A percentile compares a stretch with the other conserved stretches of the same genome.
Evolutionary conservation across 306 rosid genomes (phyloP).

Genomic region (Datisca glomerata): DNA sequence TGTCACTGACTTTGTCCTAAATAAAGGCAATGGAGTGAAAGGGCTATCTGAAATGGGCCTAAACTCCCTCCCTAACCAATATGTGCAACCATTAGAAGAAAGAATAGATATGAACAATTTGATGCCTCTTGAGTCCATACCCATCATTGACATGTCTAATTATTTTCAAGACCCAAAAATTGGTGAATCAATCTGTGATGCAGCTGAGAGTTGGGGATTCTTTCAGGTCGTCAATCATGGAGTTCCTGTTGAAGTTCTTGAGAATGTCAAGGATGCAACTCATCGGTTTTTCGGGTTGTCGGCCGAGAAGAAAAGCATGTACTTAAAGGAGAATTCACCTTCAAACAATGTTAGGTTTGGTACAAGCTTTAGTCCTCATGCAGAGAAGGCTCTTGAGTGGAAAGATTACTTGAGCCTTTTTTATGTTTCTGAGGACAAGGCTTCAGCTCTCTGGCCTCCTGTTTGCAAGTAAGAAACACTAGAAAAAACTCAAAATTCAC

Average conservation of each 20-base stretch:
- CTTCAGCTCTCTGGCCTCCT: conserved; percentile 37
- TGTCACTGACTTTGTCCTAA: conserved; percentile 15
- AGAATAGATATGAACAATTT: conserved; percentile 2
- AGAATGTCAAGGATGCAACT: conserved; percentile 35
- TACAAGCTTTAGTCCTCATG: conserved; percentile 33
- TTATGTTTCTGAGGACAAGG: conserved; percentile 44
- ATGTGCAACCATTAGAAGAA: conserved; percentile 43
- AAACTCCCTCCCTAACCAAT: conserved; percentile 31
- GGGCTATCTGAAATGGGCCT: conserved; percentile 45
- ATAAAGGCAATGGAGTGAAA: conserved; percentile 43
- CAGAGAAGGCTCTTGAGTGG: conserved; percentile 60
- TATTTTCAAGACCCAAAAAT: conserved; percentile 22
- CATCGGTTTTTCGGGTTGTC: conserved; percentile 29
- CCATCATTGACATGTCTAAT: conserved; percentile 40
- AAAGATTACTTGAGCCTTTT: conserved; percentile 47
- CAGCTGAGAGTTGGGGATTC: conserved; percentile 61
- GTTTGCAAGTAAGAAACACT: conserved; percentile 28
- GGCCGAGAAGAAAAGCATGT: conserved; percentile 33
- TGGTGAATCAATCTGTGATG: conserved; percentile 30
- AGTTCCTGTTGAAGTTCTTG: conserved; percentile 30
- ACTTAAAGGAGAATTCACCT: conserved; percentile 21
- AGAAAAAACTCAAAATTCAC: too few species aligned
- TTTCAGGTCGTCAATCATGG: conserved; percentile 54
- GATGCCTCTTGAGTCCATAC: conserved; percentile 19
- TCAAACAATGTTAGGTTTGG: conserved; percentile 32